Conservation (phyloP, 441 rosid species). For the Adansonia rubrostipa region DNA sequence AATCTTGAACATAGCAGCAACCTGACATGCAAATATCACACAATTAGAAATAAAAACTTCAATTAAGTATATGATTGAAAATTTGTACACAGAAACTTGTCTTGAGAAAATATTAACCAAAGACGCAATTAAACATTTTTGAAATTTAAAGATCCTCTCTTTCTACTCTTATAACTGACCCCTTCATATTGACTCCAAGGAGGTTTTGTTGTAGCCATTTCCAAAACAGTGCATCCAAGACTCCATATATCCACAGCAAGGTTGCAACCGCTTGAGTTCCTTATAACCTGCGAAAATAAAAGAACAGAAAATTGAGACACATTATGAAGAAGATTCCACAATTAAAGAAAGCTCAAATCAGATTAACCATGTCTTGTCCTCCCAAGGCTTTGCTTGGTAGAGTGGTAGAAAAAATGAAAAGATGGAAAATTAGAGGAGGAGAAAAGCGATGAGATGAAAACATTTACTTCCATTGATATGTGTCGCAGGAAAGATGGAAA, state of each 20-base stretch:
- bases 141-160: constrained; percentile 13
- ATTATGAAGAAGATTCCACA: background rate
- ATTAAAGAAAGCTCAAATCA: constrained; percentile 14
- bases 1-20: constrained; percentile 82
- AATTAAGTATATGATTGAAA: background rate
- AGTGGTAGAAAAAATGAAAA: too few species aligned
- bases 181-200: constrained; percentile 88
- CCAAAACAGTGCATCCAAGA: constrained; percentile 88
- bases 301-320: background rate
- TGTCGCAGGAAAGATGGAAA: too few species aligned
- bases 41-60: background rate
- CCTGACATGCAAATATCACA: constrained; percentile 41
- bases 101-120: constrained; percentile 7
- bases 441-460: too few species aligned
- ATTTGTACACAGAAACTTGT: constrained; percentile 10
- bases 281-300: constrained; percentile 57
- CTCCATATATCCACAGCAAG: constrained; percentile 90
- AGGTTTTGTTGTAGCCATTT: constrained; percentile 84
- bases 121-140: background rate
- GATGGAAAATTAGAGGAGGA: too few species aligned
- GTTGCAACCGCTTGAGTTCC: constrained; percentile 62
- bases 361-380: background rate
- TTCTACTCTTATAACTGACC: constrained; percentile 38
- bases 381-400: too few species aligned
- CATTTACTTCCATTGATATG: too few species aligned